Base-by-base conservation (phyloP, 2,329 filamentous ascomycete genomes). In the Pseudocercospora macadamiae region DNA sequence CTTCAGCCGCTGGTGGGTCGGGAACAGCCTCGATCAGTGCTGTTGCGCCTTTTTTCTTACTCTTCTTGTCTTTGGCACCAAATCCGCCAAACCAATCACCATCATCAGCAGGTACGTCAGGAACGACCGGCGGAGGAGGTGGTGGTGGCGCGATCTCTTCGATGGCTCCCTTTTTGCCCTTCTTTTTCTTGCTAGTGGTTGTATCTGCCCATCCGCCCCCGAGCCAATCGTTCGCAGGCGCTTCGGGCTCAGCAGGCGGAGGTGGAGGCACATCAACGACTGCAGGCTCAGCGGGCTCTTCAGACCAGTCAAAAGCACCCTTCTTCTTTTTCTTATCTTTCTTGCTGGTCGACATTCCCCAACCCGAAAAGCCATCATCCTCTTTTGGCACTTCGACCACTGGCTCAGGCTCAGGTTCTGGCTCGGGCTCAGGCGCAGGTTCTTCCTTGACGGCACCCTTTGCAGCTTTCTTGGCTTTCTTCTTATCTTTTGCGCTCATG, bases 41-140 rank as follows among this genome's bases (percentile, higher is more conserved):
- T 16, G 30, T 48, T 10, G 58, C 52, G 23, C 61, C 55, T 55
- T 70, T 71, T 56, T 70, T 70, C 28, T 64, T 68, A 52, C 83
- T 83, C 70, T 82, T 82, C 72, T 82, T 81, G 60, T 77, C 74
- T 62, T 81, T 84, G 61, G 48, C 81, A 26, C 62, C 60, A 49
- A 80, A 82, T 75, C 83, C 85, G 45, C 81, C 81, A 70, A 84
- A 84, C 65, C 84, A 83, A 60, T 82, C 82, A 26, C 25, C 26
- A 30, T 49, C 47, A 18, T 67, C 67, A 51, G 82, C 80, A 45
- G 75, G 75, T 12, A 75, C 75, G 14, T 68, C 65, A 14, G 61
- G 60, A 4, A 66, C 65, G 25, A 64, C 59, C 12, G 64, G 62
- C n/a, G 66, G 59, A 32, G 68, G 63, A 5, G 64, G 62, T 25